A percentile compares a stretch with the other conserved stretches of the same genome.
These are phyloP conservation scores for Suillus variegatus DNA, from an alignment of 768 basidiomycete species.

Conservation along the genomic window DNA sequence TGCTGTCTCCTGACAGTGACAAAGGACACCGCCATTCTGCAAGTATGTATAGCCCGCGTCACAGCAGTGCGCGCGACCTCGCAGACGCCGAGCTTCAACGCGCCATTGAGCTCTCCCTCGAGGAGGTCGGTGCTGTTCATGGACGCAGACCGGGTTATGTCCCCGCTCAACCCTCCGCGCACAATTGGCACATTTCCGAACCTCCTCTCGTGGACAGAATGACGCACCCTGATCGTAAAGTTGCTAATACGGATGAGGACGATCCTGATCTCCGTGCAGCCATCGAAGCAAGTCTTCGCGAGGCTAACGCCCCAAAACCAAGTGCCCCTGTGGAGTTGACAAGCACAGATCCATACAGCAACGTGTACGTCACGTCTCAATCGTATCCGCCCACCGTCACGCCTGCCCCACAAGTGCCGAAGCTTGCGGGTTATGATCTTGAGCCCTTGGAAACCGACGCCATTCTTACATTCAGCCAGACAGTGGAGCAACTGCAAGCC, in stretches of 20 bases:
- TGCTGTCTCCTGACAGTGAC: slow-evolving; percentile 28
- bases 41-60: slow-evolving; percentile 54
- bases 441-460: slow-evolving; percentile 80
- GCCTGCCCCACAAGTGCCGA: slow-evolving; percentile 44
- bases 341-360: slow-evolving; percentile 45
- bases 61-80: slow-evolving; percentile 57
- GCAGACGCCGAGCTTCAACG: slow-evolving; percentile 89
- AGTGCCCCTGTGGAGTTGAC: slow-evolving; percentile 73
- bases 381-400: slow-evolving; percentile 44
- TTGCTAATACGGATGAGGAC: slow-evolving; percentile 66
- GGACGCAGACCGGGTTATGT: slow-evolving; percentile 67
- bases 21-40: slow-evolving; percentile 56
- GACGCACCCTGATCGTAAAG: slow-evolving; percentile 36
- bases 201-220: slow-evolving; percentile 66
- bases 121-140: slow-evolving; percentile 63
- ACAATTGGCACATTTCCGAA: slow-evolving; percentile 63
- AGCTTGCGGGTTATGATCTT: slow-evolving; percentile 78
- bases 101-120: slow-evolving; percentile 88
- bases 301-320: slow-evolving; percentile 74
- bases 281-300: slow-evolving; percentile 93
- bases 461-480: slow-evolving; percentile 89
- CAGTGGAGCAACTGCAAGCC: slow-evolving; percentile 79
- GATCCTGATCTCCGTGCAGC: slow-evolving; percentile 92
- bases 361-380: slow-evolving; percentile 39
- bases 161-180: slow-evolving; percentile 56